Percentiles rank a stretch among this genome's conserved stretches.
Evolutionary conservation across 805 yeast species (phyloP).

Genomic region (Metschnikowia similis): DNA sequence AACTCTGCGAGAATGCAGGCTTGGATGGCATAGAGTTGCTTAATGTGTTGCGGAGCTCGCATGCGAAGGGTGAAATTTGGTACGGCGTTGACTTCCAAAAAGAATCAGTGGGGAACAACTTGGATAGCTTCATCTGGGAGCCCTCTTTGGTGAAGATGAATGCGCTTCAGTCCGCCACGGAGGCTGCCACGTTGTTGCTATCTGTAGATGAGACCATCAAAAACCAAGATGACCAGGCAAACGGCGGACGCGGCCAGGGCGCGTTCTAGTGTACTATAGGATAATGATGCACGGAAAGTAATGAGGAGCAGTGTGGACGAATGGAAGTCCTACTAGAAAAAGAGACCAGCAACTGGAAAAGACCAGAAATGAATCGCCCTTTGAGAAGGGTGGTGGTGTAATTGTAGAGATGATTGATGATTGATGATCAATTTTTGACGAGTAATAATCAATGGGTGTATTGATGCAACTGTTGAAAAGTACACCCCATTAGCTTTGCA

Average conservation of each 20-base stretch:
- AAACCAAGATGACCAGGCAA: constrained; percentile 58
- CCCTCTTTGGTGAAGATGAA: constrained; percentile 91
- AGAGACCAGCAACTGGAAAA: too few relatives aligned
- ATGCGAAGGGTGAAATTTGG: constrained; percentile 90
- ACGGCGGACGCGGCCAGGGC: constrained; percentile 67
- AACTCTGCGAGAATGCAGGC: constrained; percentile 98
- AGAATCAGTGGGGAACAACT: constrained; percentile 79
- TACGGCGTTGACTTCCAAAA: constrained; percentile 87
- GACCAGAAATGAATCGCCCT: too few relatives aligned
- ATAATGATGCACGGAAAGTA: background rate
- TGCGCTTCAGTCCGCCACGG: constrained; percentile 94
- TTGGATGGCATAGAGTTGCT: constrained; percentile 94
- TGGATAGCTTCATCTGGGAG: constrained; percentile 92
- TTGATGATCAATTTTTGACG: too few relatives aligned
- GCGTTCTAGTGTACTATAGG: constrained; percentile 27
- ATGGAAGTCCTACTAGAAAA: too few relatives aligned
- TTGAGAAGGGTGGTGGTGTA: too few relatives aligned
- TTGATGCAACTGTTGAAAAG: too few relatives aligned
- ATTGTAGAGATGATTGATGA: too few relatives aligned
- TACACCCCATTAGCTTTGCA: too few relatives aligned
- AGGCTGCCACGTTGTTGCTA: constrained; percentile 88
- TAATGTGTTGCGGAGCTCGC: constrained; percentile 87
- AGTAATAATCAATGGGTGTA: too few relatives aligned
- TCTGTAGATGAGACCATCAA: constrained; percentile 95
- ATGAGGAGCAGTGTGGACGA: background rate